These are phyloP conservation scores for Phaeophleospora eucalypticola DNA, from an alignment of 2,329 filamentous ascomycete genomes.

Conservation along the genomic window DNA sequence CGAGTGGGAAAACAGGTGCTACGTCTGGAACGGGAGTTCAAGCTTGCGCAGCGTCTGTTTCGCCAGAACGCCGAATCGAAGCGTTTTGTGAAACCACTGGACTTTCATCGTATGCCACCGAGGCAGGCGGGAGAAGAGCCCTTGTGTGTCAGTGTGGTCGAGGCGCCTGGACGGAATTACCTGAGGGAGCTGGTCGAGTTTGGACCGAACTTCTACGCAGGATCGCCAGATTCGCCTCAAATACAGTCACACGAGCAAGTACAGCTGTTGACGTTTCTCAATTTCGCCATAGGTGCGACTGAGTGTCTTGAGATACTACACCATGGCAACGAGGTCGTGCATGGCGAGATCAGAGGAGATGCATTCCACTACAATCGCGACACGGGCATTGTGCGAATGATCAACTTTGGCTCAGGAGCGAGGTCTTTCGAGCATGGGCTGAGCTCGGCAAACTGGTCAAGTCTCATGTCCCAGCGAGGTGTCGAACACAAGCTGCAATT, in stretches of 20 bases:
- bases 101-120: conserved; percentile 67
- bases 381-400: conserved; percentile 67
- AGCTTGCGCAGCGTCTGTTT: conserved; percentile 71
- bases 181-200: conserved; percentile 68
- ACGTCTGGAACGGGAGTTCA: conserved; percentile 80
- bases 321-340: conserved; percentile 78
- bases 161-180: conserved; percentile 70
- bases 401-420: conserved; percentile 81
- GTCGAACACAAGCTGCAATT: conserved; percentile 86
- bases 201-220: conserved; percentile 56
- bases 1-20: conserved; percentile 77
- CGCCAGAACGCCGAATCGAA: conserved; percentile 52
- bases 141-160: conserved; percentile 77
- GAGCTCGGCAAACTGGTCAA: conserved; percentile 77
- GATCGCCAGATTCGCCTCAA: conserved; percentile 22
- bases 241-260: conserved; percentile 12
- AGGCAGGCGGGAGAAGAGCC: conserved; percentile 64
- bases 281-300: conserved; percentile 85
- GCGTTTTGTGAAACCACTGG: conserved; percentile 76
- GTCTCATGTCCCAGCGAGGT: conserved; percentile 74
- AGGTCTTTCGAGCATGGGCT: conserved; percentile 88
- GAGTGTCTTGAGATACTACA: conserved; percentile 88
- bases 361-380: conserved; percentile 81
- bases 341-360: conserved; percentile 86
- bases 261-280: conserved; percentile 70